Percentiles rank a stretch among this genome's conserved stretches.
Evolutionary conservation across 257 asterid species (phyloP).

Genomic region (Plantago major): DNA sequence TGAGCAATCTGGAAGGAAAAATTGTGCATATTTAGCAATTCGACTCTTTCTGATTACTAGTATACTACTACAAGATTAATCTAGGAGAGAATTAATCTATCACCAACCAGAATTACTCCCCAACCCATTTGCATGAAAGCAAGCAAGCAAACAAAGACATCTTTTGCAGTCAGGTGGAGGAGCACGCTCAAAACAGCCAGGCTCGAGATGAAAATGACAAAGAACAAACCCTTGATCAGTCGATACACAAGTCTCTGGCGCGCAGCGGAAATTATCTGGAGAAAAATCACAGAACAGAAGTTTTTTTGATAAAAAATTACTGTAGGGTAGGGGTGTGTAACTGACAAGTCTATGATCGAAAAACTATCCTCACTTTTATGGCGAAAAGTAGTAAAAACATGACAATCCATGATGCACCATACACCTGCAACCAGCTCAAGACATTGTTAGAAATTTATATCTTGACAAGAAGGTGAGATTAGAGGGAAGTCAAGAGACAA

Average conservation of each 20-base stretch:
- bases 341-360: neutral
- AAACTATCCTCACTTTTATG: conserved; percentile 67
- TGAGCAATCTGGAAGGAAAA: too few relatives aligned
- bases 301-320: neutral
- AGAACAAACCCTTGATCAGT: conserved; percentile 87
- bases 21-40: too few relatives aligned
- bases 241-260: conserved; percentile 88
- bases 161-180: conserved; percentile 70
- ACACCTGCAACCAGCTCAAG: conserved; percentile 49
- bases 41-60: too few relatives aligned
- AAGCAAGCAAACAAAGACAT: conserved; percentile 75
- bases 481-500: neutral
- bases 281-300: conserved; percentile 11
- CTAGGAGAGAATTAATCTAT: neutral
- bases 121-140: conserved; percentile 99
- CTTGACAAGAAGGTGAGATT: neutral
- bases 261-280: conserved; percentile 80
- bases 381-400: conserved; percentile 72
- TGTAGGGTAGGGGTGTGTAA: too few relatives aligned
- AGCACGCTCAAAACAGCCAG: conserved; percentile 66
- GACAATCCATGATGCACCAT: conserved; percentile 93
- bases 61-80: too few relatives aligned
- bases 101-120: conserved; percentile 90
- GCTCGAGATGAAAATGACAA: conserved; percentile 65
- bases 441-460: conserved; percentile 12